Evolutionary conservation across 2,329 filamentous ascomycete species (phyloP).

Genomic region (Berkeleyomyces rouxiae): DNA sequence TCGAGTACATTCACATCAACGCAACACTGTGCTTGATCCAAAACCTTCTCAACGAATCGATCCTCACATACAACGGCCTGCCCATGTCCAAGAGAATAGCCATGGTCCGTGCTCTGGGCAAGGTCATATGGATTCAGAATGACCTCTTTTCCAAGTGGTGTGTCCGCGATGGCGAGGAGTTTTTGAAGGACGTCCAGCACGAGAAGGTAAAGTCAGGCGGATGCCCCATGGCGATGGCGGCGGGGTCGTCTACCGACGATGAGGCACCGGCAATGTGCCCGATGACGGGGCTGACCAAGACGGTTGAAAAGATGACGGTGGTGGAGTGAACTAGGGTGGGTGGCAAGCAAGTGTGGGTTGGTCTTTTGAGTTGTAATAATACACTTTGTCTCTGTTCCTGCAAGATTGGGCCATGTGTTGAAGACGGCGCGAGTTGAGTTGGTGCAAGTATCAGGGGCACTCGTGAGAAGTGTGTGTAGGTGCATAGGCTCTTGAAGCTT

Average conservation of each 20-base stretch:
- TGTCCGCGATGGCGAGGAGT: constrained; percentile 51
- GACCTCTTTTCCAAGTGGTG: constrained; percentile 77
- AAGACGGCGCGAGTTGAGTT: no score
- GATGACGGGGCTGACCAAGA: background rate
- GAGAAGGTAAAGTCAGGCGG: background rate
- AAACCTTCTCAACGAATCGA: constrained; percentile 60
- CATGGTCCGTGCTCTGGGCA: constrained; percentile 58
- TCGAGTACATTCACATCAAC: constrained; percentile 69
- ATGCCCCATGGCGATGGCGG: background rate
- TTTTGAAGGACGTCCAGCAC: constrained; percentile 14
- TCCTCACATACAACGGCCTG: constrained; percentile 54
- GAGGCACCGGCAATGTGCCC: constrained; percentile 1
- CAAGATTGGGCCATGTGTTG: background rate
- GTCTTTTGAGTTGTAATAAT: background rate
- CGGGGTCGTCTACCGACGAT: background rate
- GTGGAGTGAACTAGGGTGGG: background rate
- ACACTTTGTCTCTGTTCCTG: background rate
- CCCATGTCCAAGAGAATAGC: constrained; percentile 52
- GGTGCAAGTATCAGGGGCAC: background rate
- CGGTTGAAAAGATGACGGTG: background rate
- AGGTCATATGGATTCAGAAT: constrained; percentile 80
- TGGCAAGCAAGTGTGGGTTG: background rate
- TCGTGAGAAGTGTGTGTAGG: background rate
- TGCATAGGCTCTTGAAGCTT: no score
- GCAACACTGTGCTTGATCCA: constrained; percentile 58